Base-by-base conservation (phyloP, 164 flowering plant species). In the Vitis cinerea region DNA sequence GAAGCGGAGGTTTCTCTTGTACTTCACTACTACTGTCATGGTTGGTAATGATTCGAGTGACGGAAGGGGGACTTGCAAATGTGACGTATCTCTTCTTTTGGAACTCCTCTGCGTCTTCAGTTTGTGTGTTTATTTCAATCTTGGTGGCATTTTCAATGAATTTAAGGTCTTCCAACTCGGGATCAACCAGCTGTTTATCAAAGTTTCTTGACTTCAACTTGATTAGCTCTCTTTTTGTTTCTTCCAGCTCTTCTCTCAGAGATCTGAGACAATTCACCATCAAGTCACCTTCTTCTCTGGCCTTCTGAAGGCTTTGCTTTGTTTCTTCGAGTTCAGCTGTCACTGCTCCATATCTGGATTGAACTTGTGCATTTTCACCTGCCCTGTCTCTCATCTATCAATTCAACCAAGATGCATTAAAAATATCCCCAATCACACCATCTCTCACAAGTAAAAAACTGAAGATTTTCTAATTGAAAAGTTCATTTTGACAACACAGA, bases 61-160 rank as follows among this genome's bases (percentile, higher is more conserved):
- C 47, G 10, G 82, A 68, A 63, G 91, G 92, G 58, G 95, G 84
- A 44, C 83, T 83, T 0, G 90, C 90, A 59, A 88, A 90, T 50
- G 77, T 85, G 27, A 90, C 92, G 12, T 73, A 76, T 65, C 80
- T 77, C 59, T 71, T 80, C 68, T 75, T 77, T 4, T 76, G 69
- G 8, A 73, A 63, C 56, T 72, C 75, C 8, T n/a, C 16, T 23
- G 15, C 57, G 3, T 37, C 62, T 3, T n/a, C 29, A 2, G 67
- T 50, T n/a, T 60, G 63, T 9, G 51, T 11, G 47, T 66, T 56
- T 23, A 13, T 9, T 19, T 63, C 71, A 6, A 53, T 6, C 23
- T 37, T 63, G 14, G 48, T 70, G 0, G 79, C 27, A n/a, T 70
- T 78, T 62, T 81, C 85, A 0, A 82, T 50, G 59, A 82, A 80